These are phyloP conservation scores for Cryptosporidium ubiquitum DNA, from an alignment of 169 alveolate species.

Conservation along the genomic window DNA sequence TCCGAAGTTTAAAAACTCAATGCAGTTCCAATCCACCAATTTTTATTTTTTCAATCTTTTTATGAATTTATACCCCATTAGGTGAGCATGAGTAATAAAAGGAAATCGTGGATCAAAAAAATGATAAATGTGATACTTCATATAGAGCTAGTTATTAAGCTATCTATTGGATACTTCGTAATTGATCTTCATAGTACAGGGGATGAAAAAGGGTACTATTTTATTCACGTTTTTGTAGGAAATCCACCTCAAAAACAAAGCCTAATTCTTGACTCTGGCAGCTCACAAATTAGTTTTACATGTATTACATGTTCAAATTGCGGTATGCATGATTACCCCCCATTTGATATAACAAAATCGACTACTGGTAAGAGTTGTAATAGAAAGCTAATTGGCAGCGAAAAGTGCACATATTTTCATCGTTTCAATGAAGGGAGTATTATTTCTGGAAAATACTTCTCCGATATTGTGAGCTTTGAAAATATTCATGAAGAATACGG, in stretches of 20 bases:
- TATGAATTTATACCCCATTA: neutral
- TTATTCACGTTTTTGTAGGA: constrained; percentile 22
- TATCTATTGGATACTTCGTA: neutral
- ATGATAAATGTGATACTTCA: neutral
- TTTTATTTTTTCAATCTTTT: neutral
- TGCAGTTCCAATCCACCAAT: neutral
- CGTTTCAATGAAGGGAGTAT: constrained; percentile 78
- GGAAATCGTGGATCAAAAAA: neutral
- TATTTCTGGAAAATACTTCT: constrained; percentile 76
- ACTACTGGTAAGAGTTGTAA: constrained; percentile 66
- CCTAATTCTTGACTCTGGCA: constrained; percentile 80
- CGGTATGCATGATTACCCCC: constrained; percentile 77
- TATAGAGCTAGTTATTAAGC: neutral
- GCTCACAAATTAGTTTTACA: constrained; percentile 79
- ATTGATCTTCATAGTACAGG: neutral
- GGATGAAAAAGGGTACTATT: constrained; percentile 36
- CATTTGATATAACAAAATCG: constrained; percentile 73
- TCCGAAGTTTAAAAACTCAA: neutral
- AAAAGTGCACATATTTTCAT: constrained; percentile 76
- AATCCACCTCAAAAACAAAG: constrained; percentile 78
- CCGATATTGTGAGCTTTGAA: constrained; percentile 74
- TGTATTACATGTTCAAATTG: constrained; percentile 78
- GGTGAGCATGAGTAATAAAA: neutral
- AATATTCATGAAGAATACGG: neutral
- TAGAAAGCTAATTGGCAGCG: constrained; percentile 6